Evolutionary conservation across 192 early-diverging fungal species (phyloP).

Genomic region (Spinellus fusiger): DNA sequence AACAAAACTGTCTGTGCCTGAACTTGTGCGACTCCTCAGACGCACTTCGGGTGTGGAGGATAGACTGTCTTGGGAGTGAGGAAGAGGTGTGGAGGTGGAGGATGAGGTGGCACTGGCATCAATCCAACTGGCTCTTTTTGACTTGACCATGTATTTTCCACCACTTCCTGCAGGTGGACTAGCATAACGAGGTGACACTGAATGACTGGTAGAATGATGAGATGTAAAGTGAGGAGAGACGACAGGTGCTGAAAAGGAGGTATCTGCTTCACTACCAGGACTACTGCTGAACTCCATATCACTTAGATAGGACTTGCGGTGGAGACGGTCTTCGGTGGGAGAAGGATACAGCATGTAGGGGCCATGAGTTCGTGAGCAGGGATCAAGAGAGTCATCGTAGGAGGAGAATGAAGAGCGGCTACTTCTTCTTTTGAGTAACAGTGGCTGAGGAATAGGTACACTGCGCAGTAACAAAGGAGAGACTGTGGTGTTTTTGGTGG

Average conservation of each 20-base stretch:
- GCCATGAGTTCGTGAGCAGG: no score
- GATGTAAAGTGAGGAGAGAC: no score
- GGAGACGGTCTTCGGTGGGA: not conserved
- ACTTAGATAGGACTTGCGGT: constrained; percentile 8
- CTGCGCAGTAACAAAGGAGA: constrained; percentile 18
- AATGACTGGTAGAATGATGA: not conserved
- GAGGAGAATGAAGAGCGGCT: constrained; percentile 30
- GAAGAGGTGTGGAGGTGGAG: not conserved
- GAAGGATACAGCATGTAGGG: not conserved
- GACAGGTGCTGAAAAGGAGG: not conserved
- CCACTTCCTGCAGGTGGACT: constrained; percentile 32
- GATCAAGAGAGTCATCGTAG: constrained; percentile 3
- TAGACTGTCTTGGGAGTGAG: not conserved
- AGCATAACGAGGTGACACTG: constrained; percentile 21
- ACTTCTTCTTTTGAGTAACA: constrained; percentile 21
- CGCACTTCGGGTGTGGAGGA: not conserved
- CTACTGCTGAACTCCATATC: constrained; percentile 19
- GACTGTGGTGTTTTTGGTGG: constrained; percentile 15
- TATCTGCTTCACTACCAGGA: constrained; percentile 10
- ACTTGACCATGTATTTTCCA: constrained; percentile 29
- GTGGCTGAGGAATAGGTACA: constrained; percentile 32
- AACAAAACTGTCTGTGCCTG: not conserved
- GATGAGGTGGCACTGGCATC: constrained; percentile 15
- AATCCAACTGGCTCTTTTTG: constrained; percentile 33
- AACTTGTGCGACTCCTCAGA: not conserved